Percentiles rank a stretch among this genome's conserved stretches.
phyloP scores from a whole-genome alignment of 169 alveolate genomes.

The Plasmodium fragile region DNA sequence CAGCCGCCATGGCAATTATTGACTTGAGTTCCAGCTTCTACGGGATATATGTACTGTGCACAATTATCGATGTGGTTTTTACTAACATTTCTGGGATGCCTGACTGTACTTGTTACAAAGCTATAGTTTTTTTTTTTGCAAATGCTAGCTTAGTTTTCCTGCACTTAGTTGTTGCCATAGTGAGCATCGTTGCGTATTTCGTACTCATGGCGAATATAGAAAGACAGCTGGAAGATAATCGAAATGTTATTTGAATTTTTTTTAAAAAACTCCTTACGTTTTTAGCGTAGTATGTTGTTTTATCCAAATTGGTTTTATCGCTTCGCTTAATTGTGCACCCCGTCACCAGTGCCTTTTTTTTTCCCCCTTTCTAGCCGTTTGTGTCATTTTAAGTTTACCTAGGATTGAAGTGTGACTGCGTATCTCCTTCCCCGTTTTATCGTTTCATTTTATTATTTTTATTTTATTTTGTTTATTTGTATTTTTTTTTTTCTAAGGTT shows the following conservation, averaged over 20 bases:
- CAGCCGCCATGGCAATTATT: constrained; percentile 81
- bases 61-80: constrained; percentile 48
- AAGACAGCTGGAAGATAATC: constrained; percentile 77
- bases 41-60: constrained; percentile 64
- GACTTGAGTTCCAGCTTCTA: constrained; percentile 78
- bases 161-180: constrained; percentile 79
- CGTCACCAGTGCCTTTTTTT: background rate
- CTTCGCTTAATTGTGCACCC: background rate
- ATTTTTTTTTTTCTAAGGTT: background rate
- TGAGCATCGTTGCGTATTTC: constrained; percentile 67
- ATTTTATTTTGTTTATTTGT: background rate
- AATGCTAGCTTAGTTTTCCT: constrained; percentile 78
- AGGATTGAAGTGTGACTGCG: background rate
- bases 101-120: constrained; percentile 52
- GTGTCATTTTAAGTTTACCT: background rate
- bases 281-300: background rate
- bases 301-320: background rate
- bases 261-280: background rate
- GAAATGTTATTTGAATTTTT: constrained; percentile 69
- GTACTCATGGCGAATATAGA: constrained; percentile 74
- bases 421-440: background rate
- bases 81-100: constrained; percentile 22
- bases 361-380: background rate
- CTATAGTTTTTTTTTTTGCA: constrained; percentile 77
- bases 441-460: background rate